A percentile compares a stretch with the other conserved stretches of the same genome.
Evolutionary conservation across 2,329 filamentous ascomycete genomes (phyloP).

Genomic region (Pseudocercospora fuligena): DNA sequence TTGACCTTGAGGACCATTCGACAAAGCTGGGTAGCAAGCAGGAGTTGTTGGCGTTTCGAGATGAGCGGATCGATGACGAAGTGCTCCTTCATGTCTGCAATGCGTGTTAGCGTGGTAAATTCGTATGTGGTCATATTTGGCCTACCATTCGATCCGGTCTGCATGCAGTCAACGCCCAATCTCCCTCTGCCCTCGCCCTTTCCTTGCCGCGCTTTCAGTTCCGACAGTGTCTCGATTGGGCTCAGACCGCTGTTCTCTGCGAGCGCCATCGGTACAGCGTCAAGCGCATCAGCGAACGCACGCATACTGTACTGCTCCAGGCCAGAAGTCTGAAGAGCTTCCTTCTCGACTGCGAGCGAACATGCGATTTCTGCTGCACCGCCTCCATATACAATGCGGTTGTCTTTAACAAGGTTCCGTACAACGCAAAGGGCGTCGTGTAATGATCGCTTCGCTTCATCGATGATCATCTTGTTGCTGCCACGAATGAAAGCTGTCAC

Average conservation of each 20-base stretch:
- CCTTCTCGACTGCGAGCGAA: conserved; percentile 93
- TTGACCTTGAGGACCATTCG: conserved; percentile 97
- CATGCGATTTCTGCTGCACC: conserved; percentile 97
- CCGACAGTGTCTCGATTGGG: conserved; percentile 92
- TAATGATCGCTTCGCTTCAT: conserved; percentile 95
- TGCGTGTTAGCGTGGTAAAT: conserved; percentile 11
- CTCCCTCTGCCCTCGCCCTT: conserved; percentile 75
- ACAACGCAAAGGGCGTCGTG: conserved; percentile 98
- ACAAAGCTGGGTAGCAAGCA: conserved; percentile 95
- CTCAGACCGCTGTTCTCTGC: conserved; percentile 97
- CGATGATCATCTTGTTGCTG: conserved; percentile 99
- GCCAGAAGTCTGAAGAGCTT: conserved; percentile 86
- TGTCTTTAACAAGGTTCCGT: conserved; percentile 92
- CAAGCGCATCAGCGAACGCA: conserved; percentile 92
- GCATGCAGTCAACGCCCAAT: conserved; percentile 97
- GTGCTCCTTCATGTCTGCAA: conserved; percentile 86
- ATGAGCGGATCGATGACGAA: conserved; percentile 99
- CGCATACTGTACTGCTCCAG: conserved; percentile 99
- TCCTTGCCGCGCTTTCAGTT: conserved; percentile 94
- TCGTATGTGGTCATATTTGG: not conserved
- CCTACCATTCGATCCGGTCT: conserved; percentile 82
- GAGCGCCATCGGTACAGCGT: conserved; percentile 91
- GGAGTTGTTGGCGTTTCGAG: conserved; percentile 94
- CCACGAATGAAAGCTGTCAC: conserved; percentile 96
- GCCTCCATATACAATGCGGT: conserved; percentile 95